Evolutionary conservation across 2,329 filamentous ascomycete species (phyloP).

Genomic region (Xylariaceae sp.): DNA sequence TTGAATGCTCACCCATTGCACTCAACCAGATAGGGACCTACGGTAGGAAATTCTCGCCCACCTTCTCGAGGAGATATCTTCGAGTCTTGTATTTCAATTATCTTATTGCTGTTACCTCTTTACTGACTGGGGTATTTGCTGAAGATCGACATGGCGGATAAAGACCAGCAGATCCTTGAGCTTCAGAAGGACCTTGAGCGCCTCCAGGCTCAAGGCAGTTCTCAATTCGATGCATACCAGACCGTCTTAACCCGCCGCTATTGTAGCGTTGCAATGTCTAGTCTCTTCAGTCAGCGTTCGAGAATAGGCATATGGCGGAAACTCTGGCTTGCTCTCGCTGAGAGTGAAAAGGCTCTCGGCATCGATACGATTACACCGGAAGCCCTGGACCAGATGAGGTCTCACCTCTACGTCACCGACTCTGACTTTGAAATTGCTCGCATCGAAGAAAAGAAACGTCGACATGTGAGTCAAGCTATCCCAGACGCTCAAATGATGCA

Average conservation of each 20-base stretch:
- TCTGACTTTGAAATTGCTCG: slow-evolving; percentile 71
- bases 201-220: slow-evolving; percentile 7
- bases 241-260: slow-evolving; percentile 70
- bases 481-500: neutral
- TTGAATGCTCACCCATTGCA: neutral
- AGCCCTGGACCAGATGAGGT: slow-evolving; percentile 71
- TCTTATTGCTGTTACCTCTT: neutral
- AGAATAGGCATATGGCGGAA: slow-evolving; percentile 70
- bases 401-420: slow-evolving; percentile 70
- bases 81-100: neutral
- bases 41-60: neutral
- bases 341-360: slow-evolving; percentile 76
- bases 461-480: slow-evolving; percentile 43
- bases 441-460: slow-evolving; percentile 69
- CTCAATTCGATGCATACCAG: slow-evolving; percentile 53
- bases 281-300: slow-evolving; percentile 73
- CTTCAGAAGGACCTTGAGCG: slow-evolving; percentile 15
- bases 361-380: slow-evolving; percentile 65
- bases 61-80: neutral
- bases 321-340: slow-evolving; percentile 80
- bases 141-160: slow-evolving; percentile 12
- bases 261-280: slow-evolving; percentile 69
- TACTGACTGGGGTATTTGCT: neutral
- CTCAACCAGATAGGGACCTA: neutral
- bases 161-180: slow-evolving; percentile 12